These are phyloP conservation scores for Fusarium subtropicale DNA, from an alignment of 2,329 filamentous ascomycete species.

Conservation along the genomic window DNA sequence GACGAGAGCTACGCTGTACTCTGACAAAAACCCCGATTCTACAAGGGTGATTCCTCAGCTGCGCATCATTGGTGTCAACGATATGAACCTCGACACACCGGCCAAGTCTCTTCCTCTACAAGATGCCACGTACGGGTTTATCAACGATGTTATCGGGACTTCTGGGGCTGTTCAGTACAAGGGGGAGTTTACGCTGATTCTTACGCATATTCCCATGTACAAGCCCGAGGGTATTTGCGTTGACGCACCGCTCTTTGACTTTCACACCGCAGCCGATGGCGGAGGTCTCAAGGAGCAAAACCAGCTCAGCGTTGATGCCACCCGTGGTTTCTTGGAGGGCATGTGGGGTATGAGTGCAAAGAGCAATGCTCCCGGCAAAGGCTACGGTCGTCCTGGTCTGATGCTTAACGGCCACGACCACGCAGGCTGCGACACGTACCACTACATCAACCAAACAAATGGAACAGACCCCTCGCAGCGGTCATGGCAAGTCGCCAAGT, in stretches of 20 bases:
- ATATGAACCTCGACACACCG: slow-evolving; percentile 92
- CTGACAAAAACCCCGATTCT: slow-evolving; percentile 60
- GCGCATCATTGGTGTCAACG: slow-evolving; percentile 87
- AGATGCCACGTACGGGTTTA: slow-evolving; percentile 79
- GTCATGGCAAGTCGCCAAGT: slow-evolving; percentile 63
- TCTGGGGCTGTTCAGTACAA: slow-evolving; percentile 70
- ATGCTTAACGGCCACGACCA: slow-evolving; percentile 96
- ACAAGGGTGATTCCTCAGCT: slow-evolving; percentile 72
- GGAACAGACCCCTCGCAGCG: slow-evolving; percentile 55
- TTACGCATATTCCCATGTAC: slow-evolving; percentile 93
- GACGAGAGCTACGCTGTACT: slow-evolving; percentile 56
- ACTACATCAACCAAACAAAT: slow-evolving; percentile 77
- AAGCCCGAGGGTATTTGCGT: slow-evolving; percentile 86
- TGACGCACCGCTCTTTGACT: slow-evolving; percentile 85
- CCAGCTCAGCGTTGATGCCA: slow-evolving; percentile 80
- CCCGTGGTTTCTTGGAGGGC: slow-evolving; percentile 81
- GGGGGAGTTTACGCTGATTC: slow-evolving; percentile 80
- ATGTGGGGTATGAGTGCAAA: slow-evolving; percentile 82
- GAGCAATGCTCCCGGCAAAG: slow-evolving; percentile 65
- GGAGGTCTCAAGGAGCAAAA: slow-evolving; percentile 90
- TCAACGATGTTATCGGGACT: slow-evolving; percentile 74
- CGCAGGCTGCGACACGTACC: slow-evolving; percentile 89
- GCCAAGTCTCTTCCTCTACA: slow-evolving; percentile 75
- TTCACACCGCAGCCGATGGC: slow-evolving; percentile 73
- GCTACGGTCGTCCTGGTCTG: slow-evolving; percentile 77